phyloP scores from a whole-genome alignment of 176 grass and related monocot genomes.

The Luzula sylvatica region DNA sequence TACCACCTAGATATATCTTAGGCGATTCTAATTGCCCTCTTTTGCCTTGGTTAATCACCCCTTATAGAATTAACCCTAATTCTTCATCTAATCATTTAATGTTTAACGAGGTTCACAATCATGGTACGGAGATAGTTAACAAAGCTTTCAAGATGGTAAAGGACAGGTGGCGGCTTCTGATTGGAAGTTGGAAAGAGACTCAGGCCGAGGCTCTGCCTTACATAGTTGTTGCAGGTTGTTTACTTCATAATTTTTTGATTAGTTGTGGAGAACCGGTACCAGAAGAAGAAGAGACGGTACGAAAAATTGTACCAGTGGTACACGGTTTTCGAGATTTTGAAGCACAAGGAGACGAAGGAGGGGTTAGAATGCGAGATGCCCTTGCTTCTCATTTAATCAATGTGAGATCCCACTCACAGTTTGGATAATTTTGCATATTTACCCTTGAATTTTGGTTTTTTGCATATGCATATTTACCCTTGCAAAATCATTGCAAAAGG shows the following conservation, averaged over 20 bases:
- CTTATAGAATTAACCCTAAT: conserved; percentile 19
- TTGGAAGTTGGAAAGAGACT: conserved; percentile 61
- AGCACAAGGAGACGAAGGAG: conserved; percentile 58
- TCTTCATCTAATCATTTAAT: conserved; percentile 35
- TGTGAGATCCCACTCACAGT: conserved; percentile 23
- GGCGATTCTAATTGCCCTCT: conserved; percentile 60
- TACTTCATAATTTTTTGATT: conserved; percentile 86
- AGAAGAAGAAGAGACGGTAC: conserved; percentile 11
- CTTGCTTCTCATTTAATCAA: conserved; percentile 59
- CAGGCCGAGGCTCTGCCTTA: conserved; percentile 72
- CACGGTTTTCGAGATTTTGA: conserved; percentile 41
- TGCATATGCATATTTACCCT: too few relatives aligned
- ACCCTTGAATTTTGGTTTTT: too few relatives aligned
- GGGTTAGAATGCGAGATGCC: conserved; percentile 64
- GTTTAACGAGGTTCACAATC: conserved; percentile 70
- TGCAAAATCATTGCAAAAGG: too few relatives aligned
- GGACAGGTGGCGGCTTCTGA: conserved; percentile 64
- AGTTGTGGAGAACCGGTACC: conserved; percentile 38
- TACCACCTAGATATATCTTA: conserved; percentile 52
- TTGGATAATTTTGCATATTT: too few relatives aligned
- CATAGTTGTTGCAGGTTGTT: conserved; percentile 49
- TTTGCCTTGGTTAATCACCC: conserved; percentile 77
- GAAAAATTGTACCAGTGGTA: neutral
- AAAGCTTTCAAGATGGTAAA: conserved; percentile 53
- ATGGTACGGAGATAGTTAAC: conserved; percentile 37